Conservation (phyloP, 2,329 filamentous ascomycete genomes). For the Aureobasidium namibiae region DNA sequence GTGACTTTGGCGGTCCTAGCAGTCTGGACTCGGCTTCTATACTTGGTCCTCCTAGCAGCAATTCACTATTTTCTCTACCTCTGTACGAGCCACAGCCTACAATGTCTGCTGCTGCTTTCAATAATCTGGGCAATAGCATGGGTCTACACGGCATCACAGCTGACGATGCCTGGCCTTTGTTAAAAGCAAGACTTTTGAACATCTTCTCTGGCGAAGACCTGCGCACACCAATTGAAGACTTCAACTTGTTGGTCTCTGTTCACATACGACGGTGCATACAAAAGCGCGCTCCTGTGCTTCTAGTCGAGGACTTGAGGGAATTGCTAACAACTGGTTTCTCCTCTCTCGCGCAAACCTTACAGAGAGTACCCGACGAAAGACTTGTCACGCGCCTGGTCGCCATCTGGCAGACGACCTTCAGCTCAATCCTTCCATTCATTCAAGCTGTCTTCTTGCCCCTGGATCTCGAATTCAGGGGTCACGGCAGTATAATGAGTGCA, state of each 20-base stretch:
- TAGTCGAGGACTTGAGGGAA: slow-evolving; percentile 70
- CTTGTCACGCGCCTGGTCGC: slow-evolving; percentile 88
- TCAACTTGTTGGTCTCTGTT: slow-evolving; percentile 70
- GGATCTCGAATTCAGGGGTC: slow-evolving; percentile 85
- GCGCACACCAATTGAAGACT: slow-evolving; percentile 71
- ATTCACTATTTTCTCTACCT: slow-evolving; percentile 25
- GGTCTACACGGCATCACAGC: slow-evolving; percentile 41
- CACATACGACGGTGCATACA: slow-evolving; percentile 73
- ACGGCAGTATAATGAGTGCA: slow-evolving; percentile 66
- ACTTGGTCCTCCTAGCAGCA: slow-evolving; percentile 22
- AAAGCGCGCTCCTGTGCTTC: slow-evolving; percentile 58
- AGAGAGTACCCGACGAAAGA: slow-evolving; percentile 70
- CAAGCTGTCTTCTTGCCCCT: slow-evolving; percentile 91
- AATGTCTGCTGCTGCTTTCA: slow-evolving; percentile 32
- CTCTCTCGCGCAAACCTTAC: slow-evolving; percentile 75
- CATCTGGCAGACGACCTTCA: slow-evolving; percentile 90
- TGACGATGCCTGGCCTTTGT: slow-evolving; percentile 75
- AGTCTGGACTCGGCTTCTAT: slow-evolving; percentile 15
- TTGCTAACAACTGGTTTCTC: slow-evolving; percentile 73
- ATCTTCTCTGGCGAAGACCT: slow-evolving; percentile 78
- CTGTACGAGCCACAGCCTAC: slow-evolving; percentile 23
- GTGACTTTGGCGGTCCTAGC: slow-evolving; percentile 18
- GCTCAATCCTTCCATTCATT: slow-evolving; percentile 81
- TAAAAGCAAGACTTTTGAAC: slow-evolving; percentile 66
- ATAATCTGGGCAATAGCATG: slow-evolving; percentile 38